Evolutionary conservation across 495 filamentous ascomycete species (phyloP), one percentile per base, ranked within the genome.

Genomic region (Penicillium egyptiacum): DNA sequence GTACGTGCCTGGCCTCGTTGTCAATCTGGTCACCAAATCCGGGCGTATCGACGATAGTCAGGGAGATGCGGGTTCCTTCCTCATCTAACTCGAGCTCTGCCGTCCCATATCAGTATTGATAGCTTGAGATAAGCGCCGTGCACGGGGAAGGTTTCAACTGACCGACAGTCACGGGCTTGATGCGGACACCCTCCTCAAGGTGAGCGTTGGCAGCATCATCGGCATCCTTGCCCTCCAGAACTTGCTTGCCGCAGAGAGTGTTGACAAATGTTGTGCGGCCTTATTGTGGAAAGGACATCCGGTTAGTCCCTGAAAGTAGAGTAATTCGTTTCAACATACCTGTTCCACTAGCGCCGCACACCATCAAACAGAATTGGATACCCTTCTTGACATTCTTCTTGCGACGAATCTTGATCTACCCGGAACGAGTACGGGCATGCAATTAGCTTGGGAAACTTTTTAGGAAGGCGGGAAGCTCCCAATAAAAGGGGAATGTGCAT

Each of bases 361-460:
- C 94, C 94, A 98, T 98, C 87, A 98, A 72, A 79, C 93, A 98
- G 82, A 98, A 98, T 82, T 98, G 95, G 69, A 98, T 97, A 63
- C 94, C 94, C 88, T 98, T 98, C 88, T 98, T 98, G 78, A 98
- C 93, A 83, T 98, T 97, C 86, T 98, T 98, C 92, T 98, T 98
- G 71, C 91, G 87, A 78, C 94, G 92, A 74, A 96, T 92, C 88
- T 95, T 92, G 74, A 92, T 89, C 88, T 92, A 55, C 58, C 60
- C 64, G 55, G 49, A 57, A 28, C 17, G 50, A 55, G 53, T 33
- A 33, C 53, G 64, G 64, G 58, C 55, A 43, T 56, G 23, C 37
- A 53, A 64, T 69, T 57, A 69, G 66, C 66, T 64, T 39, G 17
- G 35, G 49, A 33, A 49, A 58, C 54, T 44, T 67, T 67, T 61